phyloP scores from a whole-genome alignment of 805 yeast genomes.

The Phaffomyces antillensis region DNA sequence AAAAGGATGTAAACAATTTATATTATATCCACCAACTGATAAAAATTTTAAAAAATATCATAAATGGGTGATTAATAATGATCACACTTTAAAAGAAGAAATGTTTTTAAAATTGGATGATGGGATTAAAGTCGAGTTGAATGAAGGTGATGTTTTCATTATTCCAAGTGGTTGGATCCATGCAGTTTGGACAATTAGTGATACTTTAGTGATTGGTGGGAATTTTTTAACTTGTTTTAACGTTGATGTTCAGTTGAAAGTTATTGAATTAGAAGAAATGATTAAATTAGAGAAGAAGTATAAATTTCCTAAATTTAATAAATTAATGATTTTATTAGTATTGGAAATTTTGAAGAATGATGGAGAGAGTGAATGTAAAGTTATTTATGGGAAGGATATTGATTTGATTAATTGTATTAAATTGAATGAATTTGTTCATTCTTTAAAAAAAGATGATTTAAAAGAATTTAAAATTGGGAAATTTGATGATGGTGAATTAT shows the following conservation, averaged over 20 bases:
- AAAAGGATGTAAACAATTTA: conserved; percentile 65
- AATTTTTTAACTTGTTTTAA: conserved; percentile 67
- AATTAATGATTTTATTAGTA: conserved; percentile 63
- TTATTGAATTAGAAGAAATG: conserved; percentile 52
- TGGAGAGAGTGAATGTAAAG: not conserved
- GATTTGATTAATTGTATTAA: conserved; percentile 5
- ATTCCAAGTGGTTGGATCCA: conserved; percentile 95
- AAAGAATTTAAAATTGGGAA: too few species aligned
- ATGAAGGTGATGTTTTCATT: conserved; percentile 65
- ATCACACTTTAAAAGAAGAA: not conserved
- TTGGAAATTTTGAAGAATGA: conserved; percentile 7
- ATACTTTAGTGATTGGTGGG: conserved; percentile 82
- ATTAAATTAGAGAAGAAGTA: conserved; percentile 73
- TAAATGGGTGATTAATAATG: conserved; percentile 49
- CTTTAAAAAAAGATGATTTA: too few species aligned
- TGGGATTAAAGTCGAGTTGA: conserved; percentile 49
- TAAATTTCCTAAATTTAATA: conserved; percentile 70
- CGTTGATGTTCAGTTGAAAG: conserved; percentile 47
- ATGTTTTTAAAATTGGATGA: conserved; percentile 20
- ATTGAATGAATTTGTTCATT: not conserved
- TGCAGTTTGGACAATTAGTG: conserved; percentile 76
- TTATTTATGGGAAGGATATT: conserved; percentile 5
- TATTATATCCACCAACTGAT: conserved; percentile 73
- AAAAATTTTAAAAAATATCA: conserved; percentile 54
- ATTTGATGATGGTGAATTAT: too few species aligned